Percentiles rank a stretch among this genome's conserved stretches.
Evolutionary conservation across 2,329 filamentous ascomycete genomes (phyloP).

Genomic region (Pseudopithomyces maydicus): DNA sequence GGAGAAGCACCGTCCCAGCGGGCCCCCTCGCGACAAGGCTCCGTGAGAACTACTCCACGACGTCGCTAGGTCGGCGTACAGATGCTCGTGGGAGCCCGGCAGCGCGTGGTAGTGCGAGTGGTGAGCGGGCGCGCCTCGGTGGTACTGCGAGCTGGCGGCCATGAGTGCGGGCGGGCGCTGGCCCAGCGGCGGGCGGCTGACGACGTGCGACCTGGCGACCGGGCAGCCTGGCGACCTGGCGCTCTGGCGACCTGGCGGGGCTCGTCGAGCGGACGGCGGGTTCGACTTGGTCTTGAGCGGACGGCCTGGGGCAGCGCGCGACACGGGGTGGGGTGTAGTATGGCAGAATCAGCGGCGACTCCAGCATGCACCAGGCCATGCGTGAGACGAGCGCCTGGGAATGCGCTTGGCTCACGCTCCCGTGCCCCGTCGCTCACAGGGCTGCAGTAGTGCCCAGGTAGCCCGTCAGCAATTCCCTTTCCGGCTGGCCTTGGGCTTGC

Average conservation of each 20-base stretch:
- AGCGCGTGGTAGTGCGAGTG: slow-evolving; percentile 34
- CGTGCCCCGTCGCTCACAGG: slow-evolving; percentile 4
- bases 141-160: slow-evolving; percentile 37
- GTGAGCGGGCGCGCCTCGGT: slow-evolving; percentile 31
- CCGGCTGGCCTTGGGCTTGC: background rate
- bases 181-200: slow-evolving; percentile 19
- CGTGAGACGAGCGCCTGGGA: slow-evolving; percentile 26
- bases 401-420: background rate
- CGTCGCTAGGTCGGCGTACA: slow-evolving; percentile 27
- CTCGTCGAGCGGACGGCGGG: slow-evolving; percentile 5
- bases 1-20: slow-evolving; percentile 8
- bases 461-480: slow-evolving; percentile 8
- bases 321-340: slow-evolving; percentile 21
- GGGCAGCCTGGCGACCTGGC: no score
- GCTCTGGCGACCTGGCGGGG: slow-evolving; percentile 22
- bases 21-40: slow-evolving; percentile 24
- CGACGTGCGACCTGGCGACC: slow-evolving; percentile 26
- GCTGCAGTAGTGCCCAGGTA: slow-evolving; percentile 8
- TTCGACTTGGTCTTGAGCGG: slow-evolving; percentile 21
- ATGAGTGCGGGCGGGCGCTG: slow-evolving; percentile 19
- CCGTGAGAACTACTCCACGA: slow-evolving; percentile 30
- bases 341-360: slow-evolving; percentile 22
- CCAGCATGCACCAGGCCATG: slow-evolving; percentile 26
- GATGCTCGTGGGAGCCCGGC: slow-evolving; percentile 26
- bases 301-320: slow-evolving; percentile 25